Conservation (phyloP, 192 early-diverging fungal species). For the Coemansia erecta region DNA sequence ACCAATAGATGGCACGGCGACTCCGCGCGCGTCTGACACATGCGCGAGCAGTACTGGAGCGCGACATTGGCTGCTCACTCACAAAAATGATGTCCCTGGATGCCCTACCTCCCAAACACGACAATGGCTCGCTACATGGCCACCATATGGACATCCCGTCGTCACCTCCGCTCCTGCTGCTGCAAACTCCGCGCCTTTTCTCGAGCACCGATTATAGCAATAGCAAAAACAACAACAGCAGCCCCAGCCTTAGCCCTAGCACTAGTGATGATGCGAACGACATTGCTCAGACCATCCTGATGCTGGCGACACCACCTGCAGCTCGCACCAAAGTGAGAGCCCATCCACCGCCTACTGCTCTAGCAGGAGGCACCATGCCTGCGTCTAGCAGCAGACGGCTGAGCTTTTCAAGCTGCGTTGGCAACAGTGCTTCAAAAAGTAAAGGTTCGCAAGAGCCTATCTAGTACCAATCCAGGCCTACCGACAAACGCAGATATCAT, state of each 20-base stretch:
- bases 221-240: background rate
- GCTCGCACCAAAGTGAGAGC: slow-evolving; percentile 13
- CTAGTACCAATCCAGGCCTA: too few relatives aligned
- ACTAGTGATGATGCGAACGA: slow-evolving; percentile 27
- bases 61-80: slow-evolving; percentile 39
- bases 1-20: slow-evolving; percentile 26
- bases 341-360: background rate
- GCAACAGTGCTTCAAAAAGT: too few relatives aligned
- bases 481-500: too few relatives aligned
- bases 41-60: slow-evolving; percentile 28
- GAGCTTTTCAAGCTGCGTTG: slow-evolving; percentile 23
- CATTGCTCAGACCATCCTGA: slow-evolving; percentile 34
- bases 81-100: background rate
- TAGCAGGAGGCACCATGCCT: slow-evolving; percentile 17
- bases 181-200: background rate
- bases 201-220: background rate
- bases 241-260: background rate
- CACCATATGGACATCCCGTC: slow-evolving; percentile 11
- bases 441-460: too few relatives aligned
- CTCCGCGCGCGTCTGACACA: slow-evolving; percentile 36
- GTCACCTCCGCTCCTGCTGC: slow-evolving; percentile 8
- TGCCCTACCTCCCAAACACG: background rate
- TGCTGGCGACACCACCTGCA: slow-evolving; percentile 42
- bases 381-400: slow-evolving; percentile 14
- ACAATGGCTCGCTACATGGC: background rate